Base-by-base conservation (phyloP, 768 basidiomycete species). In the Cubamyces sp. region DNA sequence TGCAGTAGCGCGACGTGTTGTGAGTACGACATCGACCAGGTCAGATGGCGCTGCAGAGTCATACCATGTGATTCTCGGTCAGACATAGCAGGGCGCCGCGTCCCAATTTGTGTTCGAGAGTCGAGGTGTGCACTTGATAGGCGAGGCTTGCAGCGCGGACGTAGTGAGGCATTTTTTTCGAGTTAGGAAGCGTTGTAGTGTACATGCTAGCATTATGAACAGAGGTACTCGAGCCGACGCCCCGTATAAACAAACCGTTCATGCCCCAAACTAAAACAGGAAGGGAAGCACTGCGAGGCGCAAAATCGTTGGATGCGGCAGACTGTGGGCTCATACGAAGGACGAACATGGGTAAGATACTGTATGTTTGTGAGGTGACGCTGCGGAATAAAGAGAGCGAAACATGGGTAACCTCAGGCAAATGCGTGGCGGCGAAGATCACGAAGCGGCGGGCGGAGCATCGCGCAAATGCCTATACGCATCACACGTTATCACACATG, bases 381-480 rank as follows among this genome's bases (percentile, higher is more conserved):
- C 47, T 25, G 56, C 28, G 37, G n/a, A 19, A 23, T 37, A 19
- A 46, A 14, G 42, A 16, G 3, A 23, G 4, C 15, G 3, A n/a
- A 2, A 41, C 18, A 11, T 21, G 37, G 19, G 39, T 12, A 14
- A 15, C 14, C 14, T 19, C 40, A n/a, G 21, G 11, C 5, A 16
- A 25, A 23, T 49, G 34, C 1, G 34, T 43, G 42, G 42, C 4
- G 16, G 12, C 18, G 5, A 18, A 11, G 16, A 48, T 57, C 56
- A 48, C 37, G 56, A 49, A 21, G 50, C 42, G 18, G 45, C 41
- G 34, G 34, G 34, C 0, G 41, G 54, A 15, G 68, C 60, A 51
- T 66, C 67, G 25, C 60, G 59, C 4, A 71, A 52, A 61, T 71
- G 68, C 16, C 70, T 69, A 26, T 12, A 37, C 14, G 54, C 3